phyloP scores from a whole-genome alignment of 2,329 filamentous ascomycete genomes.

The Stemphylium vesicarium region DNA sequence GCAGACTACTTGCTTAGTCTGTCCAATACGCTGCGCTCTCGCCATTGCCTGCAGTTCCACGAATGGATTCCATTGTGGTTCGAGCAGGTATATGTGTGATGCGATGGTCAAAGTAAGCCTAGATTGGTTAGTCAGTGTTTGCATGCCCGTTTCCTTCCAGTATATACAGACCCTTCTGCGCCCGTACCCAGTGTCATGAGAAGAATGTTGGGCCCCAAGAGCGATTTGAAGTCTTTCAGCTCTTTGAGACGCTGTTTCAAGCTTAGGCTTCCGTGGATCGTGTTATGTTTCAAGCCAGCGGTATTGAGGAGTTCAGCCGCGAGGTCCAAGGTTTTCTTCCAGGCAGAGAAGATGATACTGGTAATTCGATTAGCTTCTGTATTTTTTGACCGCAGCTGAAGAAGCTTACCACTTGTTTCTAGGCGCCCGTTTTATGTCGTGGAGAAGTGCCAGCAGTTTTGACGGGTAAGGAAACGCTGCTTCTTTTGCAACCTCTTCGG shows the following conservation, averaged over 20 bases:
- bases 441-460: constrained; percentile 30
- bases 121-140: neutral
- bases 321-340: constrained; percentile 44
- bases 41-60: constrained; percentile 37
- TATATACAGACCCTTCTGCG: constrained; percentile 18
- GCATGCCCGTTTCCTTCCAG: neutral
- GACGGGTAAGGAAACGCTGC: constrained; percentile 8
- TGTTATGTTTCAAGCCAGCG: constrained; percentile 21
- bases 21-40: constrained; percentile 30
- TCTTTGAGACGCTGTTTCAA: constrained; percentile 17
- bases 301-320: constrained; percentile 28
- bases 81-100: constrained; percentile 28
- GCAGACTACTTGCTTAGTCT: constrained; percentile 14
- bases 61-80: constrained; percentile 42
- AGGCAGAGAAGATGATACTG: constrained; percentile 47
- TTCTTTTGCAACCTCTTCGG: neutral
- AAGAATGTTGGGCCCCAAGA: constrained; percentile 1
- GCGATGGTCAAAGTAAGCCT: constrained; percentile 22
- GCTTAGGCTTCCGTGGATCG: constrained; percentile 22
- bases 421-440: constrained; percentile 26
- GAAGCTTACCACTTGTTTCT: constrained; percentile 26
- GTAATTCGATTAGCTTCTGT: neutral
- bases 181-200: constrained; percentile 36
- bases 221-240: constrained; percentile 16
- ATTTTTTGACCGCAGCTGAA: neutral